Base-by-base conservation (phyloP, 2,329 filamentous ascomycete species). In the Tolypocladium cylindrosporum region DNA sequence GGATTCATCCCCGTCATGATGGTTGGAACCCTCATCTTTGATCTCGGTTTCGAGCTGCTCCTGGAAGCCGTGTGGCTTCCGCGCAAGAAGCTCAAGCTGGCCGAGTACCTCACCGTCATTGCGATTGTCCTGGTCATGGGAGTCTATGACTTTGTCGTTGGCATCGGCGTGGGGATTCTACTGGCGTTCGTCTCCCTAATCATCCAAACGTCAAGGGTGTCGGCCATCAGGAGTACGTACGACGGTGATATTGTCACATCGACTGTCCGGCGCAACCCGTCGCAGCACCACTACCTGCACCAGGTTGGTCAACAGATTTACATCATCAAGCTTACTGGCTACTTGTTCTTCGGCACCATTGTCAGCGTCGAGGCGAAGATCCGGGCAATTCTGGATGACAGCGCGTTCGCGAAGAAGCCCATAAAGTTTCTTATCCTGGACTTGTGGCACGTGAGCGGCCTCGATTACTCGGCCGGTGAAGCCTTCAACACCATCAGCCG, bases 291-390 rank as follows among this genome's bases (percentile, higher is more conserved):
- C 59, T 99, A 94, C 68, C 77, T 99, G 4, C 86, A 87, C 60
- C 83, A 93, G 63, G 92, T 94, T 19, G 92, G 93, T 3, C 82
- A 84, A 39, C 94, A 99, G 69, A 94, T 95, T 40, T 88, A 90
- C 59, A 86, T 97, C 55, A 88, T 96, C 67, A 97, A 97, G 71
- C 81, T 99, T 19, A 88, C 89, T 0, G 93, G 94, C 0, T 97
- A 93, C 68, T 82, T 99, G n/a, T 99, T 99, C 78, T 99, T 99
- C 65, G 94, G 94, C 19, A 97, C 92, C 3, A 96, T 99, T 63
- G 93, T 97, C 56, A 91, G 90, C 54, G 93, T 99, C 0, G 94
- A 99, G 71, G 89, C 90, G 61, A 88, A 88, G 62, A 92, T 97
- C 61, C 84, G 92, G 27, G 84, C 80, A 4, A 76, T 97, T 39